phyloP scores from a whole-genome alignment of 441 rosid species.

The Aquilaria agallochum region DNA sequence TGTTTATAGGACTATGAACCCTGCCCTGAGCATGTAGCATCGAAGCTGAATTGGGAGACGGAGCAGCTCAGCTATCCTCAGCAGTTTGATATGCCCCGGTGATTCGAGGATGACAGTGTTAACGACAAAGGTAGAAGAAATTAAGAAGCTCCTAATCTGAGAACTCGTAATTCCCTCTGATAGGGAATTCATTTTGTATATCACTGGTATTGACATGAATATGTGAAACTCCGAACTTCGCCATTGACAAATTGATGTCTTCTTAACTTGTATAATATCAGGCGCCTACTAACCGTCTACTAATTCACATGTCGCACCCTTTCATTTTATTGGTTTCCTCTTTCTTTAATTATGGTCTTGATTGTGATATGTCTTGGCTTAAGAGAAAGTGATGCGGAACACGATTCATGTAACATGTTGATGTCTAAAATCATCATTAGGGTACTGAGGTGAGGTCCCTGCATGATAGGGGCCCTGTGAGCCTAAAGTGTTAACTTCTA shows the following conservation, averaged over 20 bases:
- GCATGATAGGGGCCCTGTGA: too few species aligned
- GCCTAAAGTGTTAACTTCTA: too few species aligned
- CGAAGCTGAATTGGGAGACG: constrained; percentile 66
- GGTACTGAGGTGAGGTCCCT: too few species aligned
- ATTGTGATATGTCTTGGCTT: neutral
- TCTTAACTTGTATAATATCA: constrained; percentile 31
- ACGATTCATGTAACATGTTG: too few species aligned
- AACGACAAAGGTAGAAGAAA: constrained; percentile 15
- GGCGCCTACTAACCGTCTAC: constrained; percentile 23
- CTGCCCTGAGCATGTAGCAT: constrained; percentile 52
- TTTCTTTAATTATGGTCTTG: neutral
- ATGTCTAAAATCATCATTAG: too few species aligned
- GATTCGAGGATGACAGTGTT: constrained; percentile 11
- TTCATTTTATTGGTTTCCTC: constrained; percentile 2
- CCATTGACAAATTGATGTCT: constrained; percentile 21
- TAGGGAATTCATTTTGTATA: constrained; percentile 45
- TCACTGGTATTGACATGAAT: constrained; percentile 41
- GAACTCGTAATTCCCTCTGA: constrained; percentile 20
- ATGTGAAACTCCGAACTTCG: constrained; percentile 25
- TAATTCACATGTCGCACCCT: constrained; percentile 17
- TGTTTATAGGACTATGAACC: constrained; percentile 56
- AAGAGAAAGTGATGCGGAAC: neutral
- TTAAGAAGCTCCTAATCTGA: constrained; percentile 29
- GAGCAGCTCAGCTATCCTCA: constrained; percentile 49
- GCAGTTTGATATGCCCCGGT: constrained; percentile 41